These are phyloP conservation scores for Ceratobasidium sp. DNA, from an alignment of 1,284 basidiomycete genomes.

Conservation along the genomic window DNA sequence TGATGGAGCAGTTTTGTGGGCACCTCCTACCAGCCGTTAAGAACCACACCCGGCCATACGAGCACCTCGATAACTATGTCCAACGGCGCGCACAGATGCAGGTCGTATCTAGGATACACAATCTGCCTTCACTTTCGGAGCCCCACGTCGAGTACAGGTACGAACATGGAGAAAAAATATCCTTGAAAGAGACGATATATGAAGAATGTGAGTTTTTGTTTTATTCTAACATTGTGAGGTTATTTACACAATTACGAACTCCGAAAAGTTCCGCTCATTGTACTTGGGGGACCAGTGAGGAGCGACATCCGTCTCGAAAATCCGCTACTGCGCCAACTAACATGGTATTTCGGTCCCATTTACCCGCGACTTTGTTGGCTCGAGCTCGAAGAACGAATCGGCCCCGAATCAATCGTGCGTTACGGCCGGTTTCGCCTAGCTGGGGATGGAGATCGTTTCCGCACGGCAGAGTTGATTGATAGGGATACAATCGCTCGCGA, in stretches of 20 bases:
- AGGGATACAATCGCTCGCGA: slow-evolving; percentile 30
- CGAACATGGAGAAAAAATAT: slow-evolving; percentile 1
- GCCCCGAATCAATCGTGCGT: background rate
- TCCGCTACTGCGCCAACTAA: background rate
- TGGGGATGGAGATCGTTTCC: slow-evolving; percentile 22
- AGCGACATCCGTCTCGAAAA: background rate
- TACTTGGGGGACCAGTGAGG: slow-evolving; percentile 15
- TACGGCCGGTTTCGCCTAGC: slow-evolving; percentile 27
- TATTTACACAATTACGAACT: background rate
- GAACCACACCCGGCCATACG: slow-evolving; percentile 45
- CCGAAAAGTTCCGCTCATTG: background rate
- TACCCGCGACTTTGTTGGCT: background rate
- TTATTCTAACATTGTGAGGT: background rate
- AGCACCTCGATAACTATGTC: slow-evolving; percentile 45
- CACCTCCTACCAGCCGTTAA: slow-evolving; percentile 44
- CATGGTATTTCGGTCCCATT: background rate
- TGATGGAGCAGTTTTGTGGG: slow-evolving; percentile 49
- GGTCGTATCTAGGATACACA: background rate
- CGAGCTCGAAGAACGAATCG: background rate
- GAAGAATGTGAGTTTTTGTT: background rate
- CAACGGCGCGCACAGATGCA: slow-evolving; percentile 43
- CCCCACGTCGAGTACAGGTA: background rate
- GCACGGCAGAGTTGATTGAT: slow-evolving; percentile 34
- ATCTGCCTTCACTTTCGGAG: background rate
- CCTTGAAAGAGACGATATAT: background rate